These are phyloP conservation scores for Solanum chilense DNA, from an alignment of 257 asterid genomes.

Conservation along the genomic window DNA sequence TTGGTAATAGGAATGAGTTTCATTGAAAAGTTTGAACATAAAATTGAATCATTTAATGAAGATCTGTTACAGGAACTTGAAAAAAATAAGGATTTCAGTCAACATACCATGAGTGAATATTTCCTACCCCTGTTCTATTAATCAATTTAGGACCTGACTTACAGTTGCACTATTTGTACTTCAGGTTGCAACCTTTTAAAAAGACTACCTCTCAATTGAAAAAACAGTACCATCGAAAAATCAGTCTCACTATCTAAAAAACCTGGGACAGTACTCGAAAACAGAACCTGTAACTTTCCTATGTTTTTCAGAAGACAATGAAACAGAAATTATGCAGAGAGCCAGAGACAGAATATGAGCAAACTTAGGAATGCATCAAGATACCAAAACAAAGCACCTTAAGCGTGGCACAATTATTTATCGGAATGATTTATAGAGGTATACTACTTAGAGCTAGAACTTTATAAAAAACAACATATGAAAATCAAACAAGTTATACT, in stretches of 20 bases:
- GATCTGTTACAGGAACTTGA: not conserved
- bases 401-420: not conserved
- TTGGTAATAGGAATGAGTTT: not conserved
- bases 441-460: not conserved
- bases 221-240: not conserved
- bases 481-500: not conserved
- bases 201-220: not conserved
- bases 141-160: not conserved
- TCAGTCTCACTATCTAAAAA: not conserved
- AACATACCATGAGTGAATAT: not conserved
- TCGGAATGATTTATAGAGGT: not conserved
- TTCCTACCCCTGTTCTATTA: not conserved
- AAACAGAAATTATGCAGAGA: not conserved
- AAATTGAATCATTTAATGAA: not conserved
- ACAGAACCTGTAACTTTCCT: not conserved
- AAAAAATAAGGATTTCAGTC: not conserved
- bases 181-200: not conserved
- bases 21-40: not conserved
- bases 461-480: not conserved
- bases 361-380: not conserved
- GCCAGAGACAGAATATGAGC: not conserved
- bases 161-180: not conserved
- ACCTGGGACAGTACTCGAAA: not conserved
- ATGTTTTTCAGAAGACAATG: not conserved
- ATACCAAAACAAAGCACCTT: not conserved